Percentiles rank a stretch among this genome's conserved stretches.
Evolutionary conservation across 306 rosid species (phyloP).

Genomic region (Lablab purpureus): DNA sequence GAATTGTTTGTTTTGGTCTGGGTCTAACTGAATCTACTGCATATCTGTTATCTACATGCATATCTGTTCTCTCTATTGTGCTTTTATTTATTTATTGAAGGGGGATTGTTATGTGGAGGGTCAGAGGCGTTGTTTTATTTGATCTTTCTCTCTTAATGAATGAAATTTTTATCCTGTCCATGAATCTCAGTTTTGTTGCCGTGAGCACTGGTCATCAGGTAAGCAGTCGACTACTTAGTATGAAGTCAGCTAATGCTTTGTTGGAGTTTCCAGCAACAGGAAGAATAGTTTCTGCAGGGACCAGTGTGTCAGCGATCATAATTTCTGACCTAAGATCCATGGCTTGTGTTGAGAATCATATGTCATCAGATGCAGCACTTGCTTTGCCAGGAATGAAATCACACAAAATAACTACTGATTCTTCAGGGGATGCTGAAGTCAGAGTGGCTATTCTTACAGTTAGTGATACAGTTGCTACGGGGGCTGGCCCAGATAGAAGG

Average conservation of each 20-base stretch:
- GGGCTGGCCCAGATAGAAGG: conserved; percentile 96
- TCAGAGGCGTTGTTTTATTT: not conserved
- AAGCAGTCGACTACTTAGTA: conserved; percentile 86
- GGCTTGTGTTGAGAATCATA: conserved; percentile 40
- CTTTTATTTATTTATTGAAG: not conserved
- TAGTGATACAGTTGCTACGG: conserved; percentile 90
- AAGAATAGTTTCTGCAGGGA: conserved; percentile 66
- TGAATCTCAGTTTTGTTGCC: conserved; percentile 80
- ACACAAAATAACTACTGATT: conserved; percentile 46
- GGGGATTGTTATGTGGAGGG: not conserved
- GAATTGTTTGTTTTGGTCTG: conserved; percentile 35
- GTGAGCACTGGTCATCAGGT: conserved; percentile 90
- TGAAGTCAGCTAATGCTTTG: conserved; percentile 93
- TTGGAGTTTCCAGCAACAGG: conserved; percentile 84
- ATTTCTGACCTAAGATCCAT: conserved; percentile 64
- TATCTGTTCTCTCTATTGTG: conserved; percentile 29
- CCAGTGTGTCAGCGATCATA: conserved; percentile 69
- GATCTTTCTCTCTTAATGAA: conserved; percentile 28
- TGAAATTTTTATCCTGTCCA: conserved; percentile 9
- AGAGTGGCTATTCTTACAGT: conserved; percentile 90
- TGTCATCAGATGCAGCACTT: conserved; percentile 44
- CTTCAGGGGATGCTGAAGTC: conserved; percentile 51
- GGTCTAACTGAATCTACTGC: conserved; percentile 3
- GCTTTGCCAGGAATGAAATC: conserved; percentile 45
- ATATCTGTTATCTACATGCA: not conserved